These are phyloP conservation scores for Aspergillus viridinutans DNA, from an alignment of 2,329 filamentous ascomycete genomes.

Conservation along the genomic window DNA sequence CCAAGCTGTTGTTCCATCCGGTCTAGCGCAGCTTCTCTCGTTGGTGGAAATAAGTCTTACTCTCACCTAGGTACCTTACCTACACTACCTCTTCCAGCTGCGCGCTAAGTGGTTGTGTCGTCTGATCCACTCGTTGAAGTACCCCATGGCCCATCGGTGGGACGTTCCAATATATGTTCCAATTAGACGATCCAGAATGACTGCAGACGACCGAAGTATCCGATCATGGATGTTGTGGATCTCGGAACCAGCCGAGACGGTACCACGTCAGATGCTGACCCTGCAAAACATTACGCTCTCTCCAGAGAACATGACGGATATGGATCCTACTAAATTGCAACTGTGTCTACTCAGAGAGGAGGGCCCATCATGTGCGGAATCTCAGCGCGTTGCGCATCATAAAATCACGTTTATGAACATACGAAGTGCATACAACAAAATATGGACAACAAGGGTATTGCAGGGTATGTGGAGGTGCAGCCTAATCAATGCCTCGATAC, in stretches of 20 bases:
- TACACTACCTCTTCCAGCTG: neutral
- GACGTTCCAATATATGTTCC: neutral
- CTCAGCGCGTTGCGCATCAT: neutral
- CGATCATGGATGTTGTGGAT: neutral
- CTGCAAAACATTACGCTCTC: too few relatives aligned
- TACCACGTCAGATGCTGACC: too few relatives aligned
- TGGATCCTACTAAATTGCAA: neutral
- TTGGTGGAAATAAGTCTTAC: neutral
- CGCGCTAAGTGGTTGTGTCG: neutral
- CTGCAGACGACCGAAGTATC: neutral
- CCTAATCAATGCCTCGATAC: conserved; percentile 4
- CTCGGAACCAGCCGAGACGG: too few relatives aligned
- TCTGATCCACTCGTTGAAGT: too few relatives aligned
- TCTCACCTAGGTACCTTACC: too few relatives aligned
- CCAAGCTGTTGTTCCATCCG: too few relatives aligned
- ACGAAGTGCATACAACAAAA: neutral
- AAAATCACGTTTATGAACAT: neutral
- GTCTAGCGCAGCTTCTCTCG: neutral
- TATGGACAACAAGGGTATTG: neutral
- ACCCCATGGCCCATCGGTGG: neutral
- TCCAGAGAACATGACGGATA: too few relatives aligned
- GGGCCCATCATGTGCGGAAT: neutral
- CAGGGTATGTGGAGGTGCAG: neutral
- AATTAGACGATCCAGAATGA: neutral
- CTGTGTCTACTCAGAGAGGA: neutral